phyloP scores from a whole-genome alignment of 306 rosid species.

The Pyrus betulifolia region DNA sequence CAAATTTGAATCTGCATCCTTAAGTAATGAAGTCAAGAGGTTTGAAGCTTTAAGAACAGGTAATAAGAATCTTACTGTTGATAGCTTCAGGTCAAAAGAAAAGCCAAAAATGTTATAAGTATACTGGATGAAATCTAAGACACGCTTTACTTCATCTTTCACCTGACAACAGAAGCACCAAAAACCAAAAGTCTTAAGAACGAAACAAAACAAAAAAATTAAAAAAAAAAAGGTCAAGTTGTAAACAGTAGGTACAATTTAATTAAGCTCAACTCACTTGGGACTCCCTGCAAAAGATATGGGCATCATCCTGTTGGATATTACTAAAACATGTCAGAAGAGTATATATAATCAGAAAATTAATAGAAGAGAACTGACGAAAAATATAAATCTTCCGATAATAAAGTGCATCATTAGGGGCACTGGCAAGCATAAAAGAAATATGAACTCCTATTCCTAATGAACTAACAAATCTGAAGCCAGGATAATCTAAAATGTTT shows the following conservation, averaged over 20 bases:
- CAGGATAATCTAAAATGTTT: no score
- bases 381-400: neutral
- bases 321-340: slow-evolving; percentile 27
- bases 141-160: slow-evolving; percentile 81
- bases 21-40: neutral
- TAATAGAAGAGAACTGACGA: neutral
- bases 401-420: neutral
- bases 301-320: slow-evolving; percentile 80
- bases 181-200: neutral
- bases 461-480: neutral
- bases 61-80: slow-evolving; percentile 53
- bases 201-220: neutral
- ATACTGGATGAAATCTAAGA: slow-evolving; percentile 62
- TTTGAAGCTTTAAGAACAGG: neutral
- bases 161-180: slow-evolving; percentile 39
- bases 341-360: neutral
- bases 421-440: neutral
- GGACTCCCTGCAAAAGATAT: slow-evolving; percentile 89
- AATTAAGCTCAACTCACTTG: slow-evolving; percentile 51
- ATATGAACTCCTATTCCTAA: neutral
- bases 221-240: neutral
- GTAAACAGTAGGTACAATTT: neutral
- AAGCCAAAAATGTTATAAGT: slow-evolving; percentile 66
- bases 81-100: slow-evolving; percentile 85
- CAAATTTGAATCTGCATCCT: neutral